Evolutionary conservation across 2,329 filamentous ascomycete species (phyloP).

Genomic region (Arthrobotrys sinensis): DNA sequence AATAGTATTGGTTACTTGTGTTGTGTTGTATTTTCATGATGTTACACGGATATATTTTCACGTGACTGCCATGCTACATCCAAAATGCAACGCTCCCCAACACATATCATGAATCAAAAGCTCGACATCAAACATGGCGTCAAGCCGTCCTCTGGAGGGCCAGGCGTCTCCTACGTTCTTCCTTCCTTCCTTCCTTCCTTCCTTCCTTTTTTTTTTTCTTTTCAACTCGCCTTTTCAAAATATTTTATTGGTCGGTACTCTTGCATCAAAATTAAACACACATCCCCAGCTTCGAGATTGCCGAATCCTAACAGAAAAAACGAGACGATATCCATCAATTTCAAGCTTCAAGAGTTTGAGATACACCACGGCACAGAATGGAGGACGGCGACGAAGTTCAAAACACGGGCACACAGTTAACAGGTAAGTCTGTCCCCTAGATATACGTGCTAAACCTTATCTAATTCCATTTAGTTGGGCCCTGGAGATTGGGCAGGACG

Average conservation of each 20-base stretch:
- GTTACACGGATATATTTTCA: background rate
- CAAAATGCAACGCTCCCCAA: conserved; percentile 5
- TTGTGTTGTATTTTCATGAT: background rate
- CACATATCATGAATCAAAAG: background rate
- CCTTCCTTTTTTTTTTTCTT: too few relatives aligned
- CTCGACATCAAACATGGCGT: background rate
- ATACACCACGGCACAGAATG: background rate
- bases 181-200: too few relatives aligned
- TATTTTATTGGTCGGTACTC: too few relatives aligned
- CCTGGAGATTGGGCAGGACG: conserved; percentile 92
- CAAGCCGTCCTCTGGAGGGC: too few relatives aligned
- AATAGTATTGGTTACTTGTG: background rate
- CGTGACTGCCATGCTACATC: background rate
- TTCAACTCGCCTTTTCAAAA: too few relatives aligned
- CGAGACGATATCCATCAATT: too few relatives aligned
- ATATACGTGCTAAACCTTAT: background rate
- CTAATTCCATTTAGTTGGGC: conserved; percentile 74
- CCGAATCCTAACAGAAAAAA: too few relatives aligned
- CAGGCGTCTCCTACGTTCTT: too few relatives aligned
- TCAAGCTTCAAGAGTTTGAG: background rate
- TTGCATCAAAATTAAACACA: too few relatives aligned
- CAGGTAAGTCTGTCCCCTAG: background rate
- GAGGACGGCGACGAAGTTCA: background rate
- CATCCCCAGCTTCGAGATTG: too few relatives aligned
- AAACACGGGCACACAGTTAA: background rate